phyloP scores from a whole-genome alignment of 768 basidiomycete genomes.

The Boletellus ananas region DNA sequence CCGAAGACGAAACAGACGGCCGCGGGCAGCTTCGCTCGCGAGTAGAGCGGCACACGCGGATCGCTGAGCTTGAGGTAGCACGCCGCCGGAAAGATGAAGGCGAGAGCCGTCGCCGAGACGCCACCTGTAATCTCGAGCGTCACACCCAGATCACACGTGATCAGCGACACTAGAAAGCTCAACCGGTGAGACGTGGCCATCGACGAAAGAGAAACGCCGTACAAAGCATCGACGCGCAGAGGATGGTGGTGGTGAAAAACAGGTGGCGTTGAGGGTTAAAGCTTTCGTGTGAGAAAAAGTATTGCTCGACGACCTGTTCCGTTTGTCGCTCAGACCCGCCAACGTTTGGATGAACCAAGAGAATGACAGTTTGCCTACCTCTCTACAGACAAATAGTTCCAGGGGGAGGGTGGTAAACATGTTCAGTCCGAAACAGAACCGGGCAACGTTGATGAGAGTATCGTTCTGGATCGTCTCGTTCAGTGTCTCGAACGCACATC shows the following conservation, averaged over 20 bases:
- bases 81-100: slow-evolving; percentile 87
- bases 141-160: slow-evolving; percentile 96
- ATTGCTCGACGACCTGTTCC: slow-evolving; percentile 85
- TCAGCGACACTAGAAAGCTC: slow-evolving; percentile 62
- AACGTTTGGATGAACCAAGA: not conserved
- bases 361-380: slow-evolving; percentile 44
- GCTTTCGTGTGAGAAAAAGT: slow-evolving; percentile 85
- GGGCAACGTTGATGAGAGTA: slow-evolving; percentile 90
- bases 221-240: slow-evolving; percentile 82
- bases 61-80: slow-evolving; percentile 79
- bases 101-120: slow-evolving; percentile 85
- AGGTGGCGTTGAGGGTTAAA: slow-evolving; percentile 84
- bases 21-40: slow-evolving; percentile 73
- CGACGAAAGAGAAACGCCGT: slow-evolving; percentile 23
- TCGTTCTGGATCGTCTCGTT: slow-evolving; percentile 50
- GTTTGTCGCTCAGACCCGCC: not conserved
- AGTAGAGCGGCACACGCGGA: slow-evolving; percentile 55
- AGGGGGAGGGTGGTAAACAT: slow-evolving; percentile 98
- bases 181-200: too few relatives aligned
- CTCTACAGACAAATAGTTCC: slow-evolving; percentile 95
- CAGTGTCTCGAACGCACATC: slow-evolving; percentile 1
- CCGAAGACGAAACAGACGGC: slow-evolving; percentile 73
- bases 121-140: slow-evolving; percentile 99
- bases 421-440: slow-evolving; percentile 91
- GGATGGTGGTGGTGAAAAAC: slow-evolving; percentile 84